Evolutionary conservation across 495 filamentous ascomycete species (phyloP).

Genomic region (Emericellopsis terricola): DNA sequence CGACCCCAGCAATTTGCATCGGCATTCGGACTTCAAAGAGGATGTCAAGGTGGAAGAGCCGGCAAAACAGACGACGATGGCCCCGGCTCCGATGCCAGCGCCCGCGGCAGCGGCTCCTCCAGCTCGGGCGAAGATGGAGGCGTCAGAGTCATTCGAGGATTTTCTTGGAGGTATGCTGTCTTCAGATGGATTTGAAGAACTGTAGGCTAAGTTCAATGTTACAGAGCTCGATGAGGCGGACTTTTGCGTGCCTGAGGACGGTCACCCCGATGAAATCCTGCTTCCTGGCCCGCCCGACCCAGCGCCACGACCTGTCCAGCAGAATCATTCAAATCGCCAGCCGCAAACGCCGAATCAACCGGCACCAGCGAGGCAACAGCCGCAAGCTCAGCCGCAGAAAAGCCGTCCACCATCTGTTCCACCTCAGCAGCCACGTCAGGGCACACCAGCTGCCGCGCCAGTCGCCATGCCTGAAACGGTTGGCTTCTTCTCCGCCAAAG

Average conservation of each 20-base stretch:
- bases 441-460: no score
- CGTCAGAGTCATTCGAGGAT: conserved; percentile 31
- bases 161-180: conserved; percentile 49
- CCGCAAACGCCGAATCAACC: no score
- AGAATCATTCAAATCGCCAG: neutral
- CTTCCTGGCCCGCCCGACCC: conserved; percentile 13
- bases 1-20: conserved; percentile 57
- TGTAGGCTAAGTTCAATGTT: conserved; percentile 5
- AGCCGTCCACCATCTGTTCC: neutral
- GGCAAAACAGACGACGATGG: conserved; percentile 18
- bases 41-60: conserved; percentile 4
- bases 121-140: conserved; percentile 9
- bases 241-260: conserved; percentile 38
- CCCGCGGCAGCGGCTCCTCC: conserved; percentile 5
- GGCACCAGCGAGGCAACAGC: no score
- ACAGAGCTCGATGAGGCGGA: conserved; percentile 43
- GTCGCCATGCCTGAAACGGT: no score
- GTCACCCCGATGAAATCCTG: conserved; percentile 46
- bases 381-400: no score
- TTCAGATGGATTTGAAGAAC: neutral
- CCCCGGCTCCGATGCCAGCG: conserved; percentile 8
- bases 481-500: conserved; percentile 65
- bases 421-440: no score
- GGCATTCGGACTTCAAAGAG: conserved; percentile 59
- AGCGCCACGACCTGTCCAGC: conserved; percentile 7